phyloP scores from a whole-genome alignment of 768 basidiomycete species.

The Lactifluus echinatus region DNA sequence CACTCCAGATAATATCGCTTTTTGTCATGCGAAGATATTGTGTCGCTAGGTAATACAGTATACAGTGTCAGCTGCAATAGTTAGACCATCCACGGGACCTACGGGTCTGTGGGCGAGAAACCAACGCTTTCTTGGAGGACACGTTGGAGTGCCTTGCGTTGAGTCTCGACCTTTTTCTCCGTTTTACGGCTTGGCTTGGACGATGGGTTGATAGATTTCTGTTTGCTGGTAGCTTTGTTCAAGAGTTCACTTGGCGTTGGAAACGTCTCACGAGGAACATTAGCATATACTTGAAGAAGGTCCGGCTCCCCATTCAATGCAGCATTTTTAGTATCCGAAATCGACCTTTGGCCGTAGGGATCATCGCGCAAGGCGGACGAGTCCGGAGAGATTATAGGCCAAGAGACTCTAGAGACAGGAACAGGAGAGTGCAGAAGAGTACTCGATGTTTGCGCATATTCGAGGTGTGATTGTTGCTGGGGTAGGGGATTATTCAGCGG shows the following conservation, averaged over 20 bases:
- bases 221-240: constrained; percentile 29
- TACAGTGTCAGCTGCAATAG: not conserved
- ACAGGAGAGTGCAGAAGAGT: constrained; percentile 18
- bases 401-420: constrained; percentile 14
- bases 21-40: constrained; percentile 74
- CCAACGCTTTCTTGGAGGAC: constrained; percentile 47
- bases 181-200: constrained; percentile 2
- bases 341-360: not conserved
- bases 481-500: not conserved
- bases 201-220: constrained; percentile 7
- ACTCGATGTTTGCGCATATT: constrained; percentile 6
- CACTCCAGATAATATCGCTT: constrained; percentile 68
- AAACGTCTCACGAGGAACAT: constrained; percentile 31
- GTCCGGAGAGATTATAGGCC: constrained; percentile 10
- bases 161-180: constrained; percentile 32
- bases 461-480: not conserved
- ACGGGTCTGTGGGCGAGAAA: constrained; percentile 57
- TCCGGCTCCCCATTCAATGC: not conserved
- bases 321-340: not conserved
- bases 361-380: constrained; percentile 1
- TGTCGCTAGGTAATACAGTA: constrained; percentile 41
- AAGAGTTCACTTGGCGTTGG: constrained; percentile 62
- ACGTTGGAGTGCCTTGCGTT: constrained; percentile 51
- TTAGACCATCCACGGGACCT: constrained; percentile 22
- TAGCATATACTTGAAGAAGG: constrained; percentile 20